Base-by-base conservation (phyloP, 2,329 filamentous ascomycete genomes). In the Aspergillus jensenii region DNA sequence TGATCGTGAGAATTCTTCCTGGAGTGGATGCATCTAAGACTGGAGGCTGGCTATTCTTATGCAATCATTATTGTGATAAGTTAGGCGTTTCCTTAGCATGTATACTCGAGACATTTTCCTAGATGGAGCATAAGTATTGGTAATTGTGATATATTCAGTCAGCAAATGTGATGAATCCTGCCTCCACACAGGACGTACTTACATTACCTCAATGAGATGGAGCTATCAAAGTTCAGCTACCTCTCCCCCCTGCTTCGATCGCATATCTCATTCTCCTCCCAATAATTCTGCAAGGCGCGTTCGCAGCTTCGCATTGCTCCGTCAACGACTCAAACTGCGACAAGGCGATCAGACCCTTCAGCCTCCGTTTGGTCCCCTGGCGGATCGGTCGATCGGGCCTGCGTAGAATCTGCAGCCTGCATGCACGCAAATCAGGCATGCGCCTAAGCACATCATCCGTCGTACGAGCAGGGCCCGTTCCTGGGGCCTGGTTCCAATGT, bases 291-390 rank as follows among this genome's bases (percentile, higher is more conserved):
- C 59, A 62, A 62, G 59, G 59, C 21, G 52, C 14, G 41, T 31
- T 48, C 14, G 35, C 15, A 37, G 15, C 27, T 9, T 9, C 31
- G 15, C 25, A 56, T 47, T 55, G 47, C 46, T 15, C 33, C 43
- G 21, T 17, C 53, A 44, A 51, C 21, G 21, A 21, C 21, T 21
- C 21, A 21, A 21, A 4, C 35, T 35, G 56, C 50, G 59, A 59
- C 57, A 56, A 61, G 59, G 56, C 50, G 59, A 59, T 59, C 59
- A 61, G 59, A 61, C 59, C 59, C 56, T 59, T 61, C 50, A 56
- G 46, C 56, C 49, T 53, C 49, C 45, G 27, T 37, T 56, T 51
- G 45, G 54, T 57, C 52, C 40, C 57, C 53, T 50, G 54, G 15
- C 52, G 52, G 59, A 61, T 61, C 56, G 49, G 53, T 52, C 40